Base-by-base conservation (phyloP, 2,329 filamentous ascomycete genomes). In the Pleoardoris graminearum region DNA sequence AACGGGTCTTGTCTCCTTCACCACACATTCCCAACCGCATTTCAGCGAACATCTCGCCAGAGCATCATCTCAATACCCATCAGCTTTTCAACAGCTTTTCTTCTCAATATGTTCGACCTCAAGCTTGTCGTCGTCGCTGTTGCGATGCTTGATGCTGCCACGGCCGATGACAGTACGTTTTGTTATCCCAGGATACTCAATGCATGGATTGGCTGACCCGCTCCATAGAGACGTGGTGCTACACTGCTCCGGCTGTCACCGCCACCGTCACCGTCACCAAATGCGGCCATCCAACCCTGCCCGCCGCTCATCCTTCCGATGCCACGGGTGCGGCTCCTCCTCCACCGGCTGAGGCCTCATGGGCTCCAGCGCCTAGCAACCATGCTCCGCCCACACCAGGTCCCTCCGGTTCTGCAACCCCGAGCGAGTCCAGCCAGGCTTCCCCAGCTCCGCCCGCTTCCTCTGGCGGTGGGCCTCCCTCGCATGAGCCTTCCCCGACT, bases 191-290 rank as follows among this genome's bases (percentile, higher is more conserved):
- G 7, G 4, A 17, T 29, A 25, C n/a, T 16, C 27, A 29, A 25
- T 16, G 11, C 35, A 42, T 16, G 11, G 8, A 30, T 5, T 35
- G 3, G 39, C 59, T 64, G 50, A 65, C 43, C 14, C 17, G 7
- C 7, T 30, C 8, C 54, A 19, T 46, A 53, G 59, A 50, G 12
- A 17, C 23, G 4, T 16, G 12, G 44, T 55, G 48, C 22, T 14
- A 25, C 25, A 62, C 61, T 53, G 55, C 55, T 32, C 30, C 58
- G 19, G 53, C 61, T n/a, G 54, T 55, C 43, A 68, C 62, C 22
- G 60, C 67, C 21, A 69, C 66, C 44, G 55, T 68, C 46, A 66
- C 61, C 29, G 51, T 62, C 56, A 66, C 61, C 41, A 55, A 62
- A 48, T 69, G 65, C 53, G 54, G 47, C 51, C 39, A 51, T 47